Percentiles rank a stretch among this genome's conserved stretches.
These are phyloP conservation scores for Aspergillus leporis DNA, from an alignment of 495 filamentous ascomycete genomes.

Conservation along the genomic window DNA sequence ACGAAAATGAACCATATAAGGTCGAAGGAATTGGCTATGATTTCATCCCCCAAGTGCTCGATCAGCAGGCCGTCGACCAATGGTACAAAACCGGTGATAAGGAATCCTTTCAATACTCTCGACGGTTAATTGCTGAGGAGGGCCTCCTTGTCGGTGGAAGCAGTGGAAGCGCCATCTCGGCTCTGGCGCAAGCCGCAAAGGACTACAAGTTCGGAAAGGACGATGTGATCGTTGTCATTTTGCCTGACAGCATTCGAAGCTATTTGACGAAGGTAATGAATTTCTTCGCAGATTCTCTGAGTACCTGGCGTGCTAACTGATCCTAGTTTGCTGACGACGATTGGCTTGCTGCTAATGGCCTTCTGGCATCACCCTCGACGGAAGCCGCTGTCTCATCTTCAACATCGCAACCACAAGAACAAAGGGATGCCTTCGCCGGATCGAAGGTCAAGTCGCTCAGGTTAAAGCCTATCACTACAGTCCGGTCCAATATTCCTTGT, in stretches of 20 bases:
- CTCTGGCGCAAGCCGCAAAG: conserved; percentile 74
- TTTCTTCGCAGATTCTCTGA: background rate
- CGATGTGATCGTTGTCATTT: conserved; percentile 83
- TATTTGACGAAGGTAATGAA: conserved; percentile 82
- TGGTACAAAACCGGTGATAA: conserved; percentile 98
- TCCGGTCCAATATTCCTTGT: conserved; percentile 66
- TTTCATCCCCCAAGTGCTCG: conserved; percentile 92
- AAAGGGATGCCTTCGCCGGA: conserved; percentile 61
- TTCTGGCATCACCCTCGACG: conserved; percentile 62
- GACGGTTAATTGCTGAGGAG: conserved; percentile 90
- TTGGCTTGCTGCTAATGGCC: conserved; percentile 94
- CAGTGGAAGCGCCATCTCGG: conserved; percentile 89
- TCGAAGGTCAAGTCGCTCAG: conserved; percentile 79
- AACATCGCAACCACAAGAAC: conserved; percentile 22
- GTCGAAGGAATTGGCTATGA: conserved; percentile 99
- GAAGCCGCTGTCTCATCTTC: conserved; percentile 50
- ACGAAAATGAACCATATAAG: conserved; percentile 85
- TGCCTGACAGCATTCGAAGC: conserved; percentile 94
- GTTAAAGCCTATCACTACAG: conserved; percentile 88
- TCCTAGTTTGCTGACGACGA: conserved; percentile 90
- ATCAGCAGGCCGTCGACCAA: conserved; percentile 76
- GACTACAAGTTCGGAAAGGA: conserved; percentile 71
- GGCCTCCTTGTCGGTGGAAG: conserved; percentile 92
- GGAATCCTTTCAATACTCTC: conserved; percentile 86
- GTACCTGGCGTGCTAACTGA: conserved; percentile 8